Evolutionary conservation across 148 eudicot genomes (phyloP), one percentile per base, ranked within the genome.

Genomic region (Camellia japonica): DNA sequence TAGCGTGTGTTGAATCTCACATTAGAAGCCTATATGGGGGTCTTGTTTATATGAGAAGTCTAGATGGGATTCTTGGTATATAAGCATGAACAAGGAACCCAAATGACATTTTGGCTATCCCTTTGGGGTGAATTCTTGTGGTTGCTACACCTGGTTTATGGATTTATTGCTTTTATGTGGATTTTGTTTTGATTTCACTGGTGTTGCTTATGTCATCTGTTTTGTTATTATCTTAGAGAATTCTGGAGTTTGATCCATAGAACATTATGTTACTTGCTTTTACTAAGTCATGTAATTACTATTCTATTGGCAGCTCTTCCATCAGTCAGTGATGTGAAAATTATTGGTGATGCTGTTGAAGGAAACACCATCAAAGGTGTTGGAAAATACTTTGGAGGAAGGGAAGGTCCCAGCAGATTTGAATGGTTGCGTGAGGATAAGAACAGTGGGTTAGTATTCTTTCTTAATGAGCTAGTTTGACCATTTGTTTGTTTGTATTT

Each of bases 321-420:
- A 12, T 93, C 95, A 44, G 97, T 96, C 74, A 84, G 82, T 68
- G 88, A 94, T 84, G 88, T 96, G 68, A 90, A 80, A 52, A 87
- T 96, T 76, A 74, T 79, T 85, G 99, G 99, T 80, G 98, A 93
- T 77, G 86, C 68, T 80, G 87, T 96, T 74, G 99, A 96, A 88
- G 98, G 94, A 74, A 80, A 74, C 78, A 86, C 86, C 23, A 78
- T 96, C 42, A 93, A 80, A 87, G 99, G 99, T 68, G 80, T 80
- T 74, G 99, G 97, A 75, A 87, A 88, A 23, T 96, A 96, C 86
- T 92, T 96, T 87, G 99, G 99, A 82, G 99, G 99, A 84, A 88
- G 84, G 87, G 99, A 96, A 85, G 99, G 99, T 65, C 99, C 99
- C 71, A 96, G 98, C 93, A 96, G 89, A 78, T 96, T 91, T 83